Evolutionary conservation across 2,329 filamentous ascomycete species (phyloP), one percentile per base, ranked within the genome.

Genomic region (Colletotrichum sp.): DNA sequence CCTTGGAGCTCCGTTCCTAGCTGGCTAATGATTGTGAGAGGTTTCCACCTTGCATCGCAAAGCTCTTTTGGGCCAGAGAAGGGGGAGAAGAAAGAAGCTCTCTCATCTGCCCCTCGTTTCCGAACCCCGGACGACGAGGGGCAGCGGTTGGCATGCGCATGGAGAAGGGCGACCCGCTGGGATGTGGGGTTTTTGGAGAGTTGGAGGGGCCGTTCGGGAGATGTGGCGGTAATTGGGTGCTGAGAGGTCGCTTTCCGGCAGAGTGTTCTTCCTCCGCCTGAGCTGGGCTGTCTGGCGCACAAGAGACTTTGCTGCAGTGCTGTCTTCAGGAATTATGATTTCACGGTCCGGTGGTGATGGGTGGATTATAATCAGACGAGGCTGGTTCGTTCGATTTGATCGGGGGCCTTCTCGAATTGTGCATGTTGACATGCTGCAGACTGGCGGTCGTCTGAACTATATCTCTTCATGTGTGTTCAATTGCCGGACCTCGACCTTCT

Each of bases 81-180:
- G 13, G 24, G 55, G 36, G 68, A 28, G 59, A 52, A 21, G n/a
- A 52, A 24, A 24, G 52, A 18, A 57, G 44, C 59, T 71, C 28
- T 71, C 36, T 36, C 34, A 0, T 52, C n/a, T 76, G 74, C 74
- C 74, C 74, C 74, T 76, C 70, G 74, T 74, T 62, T 52, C 59
- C 64, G 74, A 62, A 66, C 74, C 70, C 74, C 74, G 71, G 74
- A 76, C 64, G 65, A 65, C 70, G 73, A 76, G 70, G 73, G 73
- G 73, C 70, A 73, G 44, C 70, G 70, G 26, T 76, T 49, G 69
- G 44, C 44, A 13, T 21, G 30, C 59, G 18, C 64, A 55, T 73
- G 69, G 73, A 72, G 64, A 69, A 63, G 26, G 59, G 6, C n/a
- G 44, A 16, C 36, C 21, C 60, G 24, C 59, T 72, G 26, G 26